Percentiles rank a stretch among this genome's conserved stretches.
Conservation (phyloP, 805 yeast species). For the Kuraishia hungarica region DNA sequence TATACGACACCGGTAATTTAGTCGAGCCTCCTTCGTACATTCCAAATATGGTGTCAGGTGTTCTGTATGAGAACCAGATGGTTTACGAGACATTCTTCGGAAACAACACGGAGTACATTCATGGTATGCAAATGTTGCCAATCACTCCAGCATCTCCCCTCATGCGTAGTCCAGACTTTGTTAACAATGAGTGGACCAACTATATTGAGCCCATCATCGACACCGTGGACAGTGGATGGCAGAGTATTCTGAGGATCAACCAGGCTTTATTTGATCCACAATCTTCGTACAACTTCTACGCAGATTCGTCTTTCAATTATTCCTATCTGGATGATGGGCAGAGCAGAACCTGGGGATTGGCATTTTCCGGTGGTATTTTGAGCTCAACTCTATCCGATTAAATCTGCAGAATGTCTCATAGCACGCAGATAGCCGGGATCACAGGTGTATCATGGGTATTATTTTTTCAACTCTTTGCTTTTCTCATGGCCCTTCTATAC, state of each 20-base stretch:
- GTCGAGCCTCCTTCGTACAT: slow-evolving; percentile 49
- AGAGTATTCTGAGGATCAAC: slow-evolving; percentile 64
- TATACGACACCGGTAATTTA: slow-evolving; percentile 44
- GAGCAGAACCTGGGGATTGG: slow-evolving; percentile 78
- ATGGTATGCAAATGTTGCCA: slow-evolving; percentile 78
- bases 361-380: slow-evolving; percentile 50
- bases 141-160: slow-evolving; percentile 60
- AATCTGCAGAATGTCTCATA: too few relatives aligned
- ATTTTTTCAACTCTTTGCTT: too few relatives aligned
- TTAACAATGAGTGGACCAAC: slow-evolving; percentile 55
- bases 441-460: too few relatives aligned
- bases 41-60: slow-evolving; percentile 64
- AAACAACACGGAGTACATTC: slow-evolving; percentile 59
- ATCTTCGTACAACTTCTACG: slow-evolving; percentile 53
- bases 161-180: slow-evolving; percentile 45
- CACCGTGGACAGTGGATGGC: slow-evolving; percentile 65
- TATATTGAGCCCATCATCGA: slow-evolving; percentile 33
- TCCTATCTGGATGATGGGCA: slow-evolving; percentile 73
- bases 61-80: slow-evolving; percentile 61
- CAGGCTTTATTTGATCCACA: slow-evolving; percentile 66
- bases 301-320: slow-evolving; percentile 42
- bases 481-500: too few relatives aligned
- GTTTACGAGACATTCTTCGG: slow-evolving; percentile 76
- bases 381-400: neutral
- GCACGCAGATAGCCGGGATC: too few relatives aligned